Evolutionary conservation across 2,329 filamentous ascomycete species (phyloP).

Genomic region (Aspergillus fumigatiaffinis): DNA sequence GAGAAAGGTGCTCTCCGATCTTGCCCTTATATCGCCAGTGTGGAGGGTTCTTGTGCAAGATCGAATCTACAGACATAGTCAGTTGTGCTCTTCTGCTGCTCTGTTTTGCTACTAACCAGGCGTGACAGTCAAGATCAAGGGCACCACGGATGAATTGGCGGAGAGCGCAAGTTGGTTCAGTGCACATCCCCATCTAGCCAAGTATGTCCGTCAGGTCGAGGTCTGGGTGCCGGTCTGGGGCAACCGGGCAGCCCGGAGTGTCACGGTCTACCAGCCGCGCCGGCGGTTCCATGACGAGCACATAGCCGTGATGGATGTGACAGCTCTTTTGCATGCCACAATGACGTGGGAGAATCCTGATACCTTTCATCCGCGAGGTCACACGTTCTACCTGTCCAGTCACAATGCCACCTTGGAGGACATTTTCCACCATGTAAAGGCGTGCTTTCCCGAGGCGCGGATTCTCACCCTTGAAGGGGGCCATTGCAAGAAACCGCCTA

Average conservation of each 20-base stretch:
- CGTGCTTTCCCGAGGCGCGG: constrained; percentile 56
- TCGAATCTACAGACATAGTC: constrained; percentile 65
- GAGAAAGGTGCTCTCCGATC: constrained; percentile 61
- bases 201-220: constrained; percentile 68
- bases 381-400: constrained; percentile 32
- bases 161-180: constrained; percentile 60
- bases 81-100: constrained; percentile 15
- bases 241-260: constrained; percentile 50
- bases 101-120: neutral
- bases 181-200: constrained; percentile 54
- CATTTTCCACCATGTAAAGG: constrained; percentile 61
- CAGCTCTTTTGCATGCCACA: constrained; percentile 19
- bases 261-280: constrained; percentile 30
- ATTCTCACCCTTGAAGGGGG: constrained; percentile 73
- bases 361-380: constrained; percentile 21
- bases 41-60: constrained; percentile 68
- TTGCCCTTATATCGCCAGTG: constrained; percentile 56
- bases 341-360: constrained; percentile 27
- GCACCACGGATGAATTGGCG: constrained; percentile 59
- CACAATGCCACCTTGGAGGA: constrained; percentile 69
- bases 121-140: constrained; percentile 63
- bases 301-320: constrained; percentile 17
- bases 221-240: constrained; percentile 72
- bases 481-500: constrained; percentile 69
- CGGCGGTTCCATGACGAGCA: constrained; percentile 23